phyloP scores from a whole-genome alignment of 768 basidiomycete species.

The Psilocybe subaeruginosa region DNA sequence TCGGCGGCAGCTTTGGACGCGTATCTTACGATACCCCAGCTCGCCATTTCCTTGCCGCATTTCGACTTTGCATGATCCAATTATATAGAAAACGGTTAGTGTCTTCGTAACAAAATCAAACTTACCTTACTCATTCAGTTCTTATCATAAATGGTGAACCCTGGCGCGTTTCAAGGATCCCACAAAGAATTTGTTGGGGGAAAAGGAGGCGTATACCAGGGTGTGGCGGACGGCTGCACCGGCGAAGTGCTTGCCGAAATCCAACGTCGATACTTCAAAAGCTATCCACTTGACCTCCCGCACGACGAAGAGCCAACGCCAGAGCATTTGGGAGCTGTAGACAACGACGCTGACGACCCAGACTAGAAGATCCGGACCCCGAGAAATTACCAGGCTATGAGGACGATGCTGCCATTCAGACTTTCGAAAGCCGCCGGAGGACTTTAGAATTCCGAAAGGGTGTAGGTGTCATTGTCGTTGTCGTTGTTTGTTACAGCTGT shows the following conservation, averaged over 20 bases:
- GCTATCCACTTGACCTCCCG: slow-evolving; percentile 12
- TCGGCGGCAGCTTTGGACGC: too few relatives aligned
- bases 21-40: too few relatives aligned
- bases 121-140: too few relatives aligned
- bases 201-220: slow-evolving; percentile 7
- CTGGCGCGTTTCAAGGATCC: background rate
- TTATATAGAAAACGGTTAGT: too few relatives aligned
- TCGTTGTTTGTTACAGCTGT: background rate
- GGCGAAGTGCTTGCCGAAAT: slow-evolving; percentile 10
- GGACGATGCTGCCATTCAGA: background rate
- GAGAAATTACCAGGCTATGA: background rate
- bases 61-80: too few relatives aligned
- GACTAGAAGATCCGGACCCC: background rate
- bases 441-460: background rate
- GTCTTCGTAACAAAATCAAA: too few relatives aligned
- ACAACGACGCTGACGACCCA: slow-evolving; percentile 2
- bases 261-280: slow-evolving; percentile 14
- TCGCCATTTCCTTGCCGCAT: too few relatives aligned
- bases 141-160: background rate
- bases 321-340: slow-evolving; percentile 8
- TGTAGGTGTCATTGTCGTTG: background rate
- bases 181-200: slow-evolving; percentile 9
- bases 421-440: too few relatives aligned
- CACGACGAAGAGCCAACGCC: slow-evolving; percentile 10
- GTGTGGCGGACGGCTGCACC: background rate